Base-by-base conservation (phyloP, 2,329 filamentous ascomycete genomes). In the Colletotrichum sp. region DNA sequence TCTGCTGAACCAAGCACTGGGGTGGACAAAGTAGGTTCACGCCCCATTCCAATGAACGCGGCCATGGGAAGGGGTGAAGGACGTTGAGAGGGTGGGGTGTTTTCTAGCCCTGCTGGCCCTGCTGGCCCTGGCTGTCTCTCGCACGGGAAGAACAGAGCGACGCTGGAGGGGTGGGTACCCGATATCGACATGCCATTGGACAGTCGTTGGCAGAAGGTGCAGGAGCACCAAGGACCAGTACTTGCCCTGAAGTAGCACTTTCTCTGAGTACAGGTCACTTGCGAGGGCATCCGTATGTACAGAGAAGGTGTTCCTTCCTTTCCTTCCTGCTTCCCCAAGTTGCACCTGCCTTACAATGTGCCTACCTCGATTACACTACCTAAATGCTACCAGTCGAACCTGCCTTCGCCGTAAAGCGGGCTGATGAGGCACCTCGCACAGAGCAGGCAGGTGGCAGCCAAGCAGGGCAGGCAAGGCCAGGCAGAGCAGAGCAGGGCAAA, bases 101-200 rank as follows among this genome's bases (percentile, higher is more conserved):
- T 14, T 52, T 68, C 58, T 68, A 75, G 73, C 73, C 73, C 69
- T 73, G 66, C 43, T 48, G 43, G 43, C 43, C 43, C 43, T 48
- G 71, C 69, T 64, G 55, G 71, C 55, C 73, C 30, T 67, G n/a
- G 59, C 61, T 72, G 61, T 63, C 62, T 62, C 52, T 34, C 38
- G 43, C 58, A 56, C 67, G 67, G 71, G 71, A 71, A 74, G 71
- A 59, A 52, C 65, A 52, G 52, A 74, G 36, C 61, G 58, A 74
- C 32, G 71, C 59, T 71, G 61, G 67, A 34, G 2, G n/a, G n/a
- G n/a, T 21, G 43, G 43, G n/a, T 52, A 52, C 43, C 43, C 43
- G 5, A 66, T 3, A 13, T 16, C 56, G 21, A 68, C 24, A 26
- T 59, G 36, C 24, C 36, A 34, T 68, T 26, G 48, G 48, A 52